Percentiles rank a stretch among this genome's conserved stretches.
Evolutionary conservation across 225 moss, liverwort and hornwort species (phyloP).

Genomic region (Lunularia cruciata): DNA sequence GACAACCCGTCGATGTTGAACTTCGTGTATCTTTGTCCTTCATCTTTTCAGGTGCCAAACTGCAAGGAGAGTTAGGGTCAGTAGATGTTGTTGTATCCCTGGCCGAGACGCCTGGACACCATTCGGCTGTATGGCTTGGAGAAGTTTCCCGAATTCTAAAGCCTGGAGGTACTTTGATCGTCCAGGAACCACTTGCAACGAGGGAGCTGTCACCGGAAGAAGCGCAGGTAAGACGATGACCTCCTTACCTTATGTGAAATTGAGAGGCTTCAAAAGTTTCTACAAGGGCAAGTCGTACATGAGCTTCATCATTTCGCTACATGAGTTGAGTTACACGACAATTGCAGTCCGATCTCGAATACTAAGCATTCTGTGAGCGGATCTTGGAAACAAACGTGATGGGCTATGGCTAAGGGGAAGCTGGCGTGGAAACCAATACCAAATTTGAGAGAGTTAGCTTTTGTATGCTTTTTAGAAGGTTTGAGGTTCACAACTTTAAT

Average conservation of each 20-base stretch:
- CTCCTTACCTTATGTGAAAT: not conserved
- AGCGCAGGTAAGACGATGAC: conserved; percentile 27
- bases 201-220: conserved; percentile 48
- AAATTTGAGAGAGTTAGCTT: too few species aligned
- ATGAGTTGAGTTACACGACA: too few species aligned
- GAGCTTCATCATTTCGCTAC: too few species aligned
- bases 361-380: too few species aligned
- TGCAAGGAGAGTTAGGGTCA: conserved; percentile 40
- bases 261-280: too few species aligned
- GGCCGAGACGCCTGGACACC: conserved; percentile 65
- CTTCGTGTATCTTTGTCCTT: not conserved
- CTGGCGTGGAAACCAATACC: too few species aligned
- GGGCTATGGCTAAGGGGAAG: too few species aligned
- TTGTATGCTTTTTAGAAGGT: too few species aligned
- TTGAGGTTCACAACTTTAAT: too few species aligned
- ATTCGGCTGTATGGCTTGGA: conserved; percentile 57
- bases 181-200: conserved; percentile 65
- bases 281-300: too few species aligned
- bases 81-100: conserved; percentile 62
- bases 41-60: conserved; percentile 48
- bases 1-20: not conserved
- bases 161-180: conserved; percentile 51
- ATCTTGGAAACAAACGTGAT: too few species aligned
- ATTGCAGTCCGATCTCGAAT: too few species aligned
- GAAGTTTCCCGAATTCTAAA: conserved; percentile 56